These are phyloP conservation scores for Nemania sp. DNA, from an alignment of 2,329 filamentous ascomycete species.

Conservation along the genomic window DNA sequence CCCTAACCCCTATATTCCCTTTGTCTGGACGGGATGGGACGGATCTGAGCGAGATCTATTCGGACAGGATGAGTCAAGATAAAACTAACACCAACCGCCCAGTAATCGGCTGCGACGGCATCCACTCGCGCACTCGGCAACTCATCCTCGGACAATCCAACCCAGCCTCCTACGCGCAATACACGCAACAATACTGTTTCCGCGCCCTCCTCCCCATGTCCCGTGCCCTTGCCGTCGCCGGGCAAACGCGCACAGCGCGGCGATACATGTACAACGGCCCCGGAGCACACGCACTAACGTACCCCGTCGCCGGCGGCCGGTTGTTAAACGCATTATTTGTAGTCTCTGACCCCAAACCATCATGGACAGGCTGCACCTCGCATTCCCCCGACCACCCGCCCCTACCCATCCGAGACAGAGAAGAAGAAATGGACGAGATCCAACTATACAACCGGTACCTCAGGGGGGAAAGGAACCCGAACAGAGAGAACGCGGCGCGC, in stretches of 20 bases:
- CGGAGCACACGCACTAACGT: conserved; percentile 61
- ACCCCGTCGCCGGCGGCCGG: conserved; percentile 60
- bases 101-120: conserved; percentile 66
- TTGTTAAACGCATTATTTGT: conserved; percentile 61
- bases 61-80: too few relatives aligned
- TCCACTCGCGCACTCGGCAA: conserved; percentile 59
- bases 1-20: neutral
- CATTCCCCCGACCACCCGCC: too few relatives aligned
- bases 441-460: too few relatives aligned
- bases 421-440: too few relatives aligned
- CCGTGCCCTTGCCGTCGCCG: conserved; percentile 51
- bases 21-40: too few relatives aligned
- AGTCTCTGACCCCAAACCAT: conserved; percentile 44
- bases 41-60: too few relatives aligned
- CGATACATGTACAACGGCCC: conserved; percentile 61
- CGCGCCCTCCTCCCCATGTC: conserved; percentile 64
- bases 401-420: too few relatives aligned
- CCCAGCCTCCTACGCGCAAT: conserved; percentile 51
- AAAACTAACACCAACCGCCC: too few relatives aligned
- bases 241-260: conserved; percentile 51
- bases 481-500: too few relatives aligned
- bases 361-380: conserved; percentile 39
- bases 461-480: too few relatives aligned
- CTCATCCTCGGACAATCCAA: conserved; percentile 53
- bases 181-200: conserved; percentile 64